Conservation (phyloP, 2,329 filamentous ascomycete species). For the Aspergillus calidoustus region DNA sequence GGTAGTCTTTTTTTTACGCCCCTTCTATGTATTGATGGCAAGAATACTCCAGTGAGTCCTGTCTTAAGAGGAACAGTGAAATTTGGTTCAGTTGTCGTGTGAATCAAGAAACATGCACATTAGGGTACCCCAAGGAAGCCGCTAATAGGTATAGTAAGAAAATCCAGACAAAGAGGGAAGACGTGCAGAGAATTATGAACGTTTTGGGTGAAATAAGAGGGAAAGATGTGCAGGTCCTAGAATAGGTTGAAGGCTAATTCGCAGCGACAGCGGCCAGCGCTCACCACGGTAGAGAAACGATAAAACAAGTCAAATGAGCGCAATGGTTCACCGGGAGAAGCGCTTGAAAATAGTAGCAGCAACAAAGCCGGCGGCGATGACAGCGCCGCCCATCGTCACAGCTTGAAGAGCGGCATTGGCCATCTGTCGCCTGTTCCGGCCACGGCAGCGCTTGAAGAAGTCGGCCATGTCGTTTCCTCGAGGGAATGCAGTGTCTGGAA, state of each 20-base stretch:
- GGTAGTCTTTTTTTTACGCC: not conserved
- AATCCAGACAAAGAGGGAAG: not conserved
- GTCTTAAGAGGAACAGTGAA: not conserved
- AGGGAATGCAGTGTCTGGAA: conserved; percentile 56
- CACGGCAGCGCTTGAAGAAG: conserved; percentile 59
- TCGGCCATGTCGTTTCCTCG: conserved; percentile 59
- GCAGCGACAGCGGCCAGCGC: conserved; percentile 3
- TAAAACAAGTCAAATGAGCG: not conserved
- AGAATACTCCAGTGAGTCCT: not conserved
- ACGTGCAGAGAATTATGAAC: conserved; percentile 6
- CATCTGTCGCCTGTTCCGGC: conserved; percentile 60
- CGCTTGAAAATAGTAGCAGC: conserved; percentile 48
- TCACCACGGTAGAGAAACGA: conserved; percentile 5
- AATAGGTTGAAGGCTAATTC: conserved; percentile 2
- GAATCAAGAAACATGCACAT: not conserved
- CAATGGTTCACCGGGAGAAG: conserved; percentile 34
- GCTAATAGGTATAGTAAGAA: conserved; percentile 12
- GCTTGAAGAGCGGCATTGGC: conserved; percentile 58
- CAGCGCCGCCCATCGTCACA: conserved; percentile 53
- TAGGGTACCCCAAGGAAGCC: not conserved
- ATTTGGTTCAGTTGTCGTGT: not conserved
- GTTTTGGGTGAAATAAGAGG: not conserved
- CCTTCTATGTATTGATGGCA: not conserved
- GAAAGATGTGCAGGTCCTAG: not conserved
- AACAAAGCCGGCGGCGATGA: conserved; percentile 52